phyloP scores from a whole-genome alignment of 129 eudicot genomes.

The Silybum marianum region DNA sequence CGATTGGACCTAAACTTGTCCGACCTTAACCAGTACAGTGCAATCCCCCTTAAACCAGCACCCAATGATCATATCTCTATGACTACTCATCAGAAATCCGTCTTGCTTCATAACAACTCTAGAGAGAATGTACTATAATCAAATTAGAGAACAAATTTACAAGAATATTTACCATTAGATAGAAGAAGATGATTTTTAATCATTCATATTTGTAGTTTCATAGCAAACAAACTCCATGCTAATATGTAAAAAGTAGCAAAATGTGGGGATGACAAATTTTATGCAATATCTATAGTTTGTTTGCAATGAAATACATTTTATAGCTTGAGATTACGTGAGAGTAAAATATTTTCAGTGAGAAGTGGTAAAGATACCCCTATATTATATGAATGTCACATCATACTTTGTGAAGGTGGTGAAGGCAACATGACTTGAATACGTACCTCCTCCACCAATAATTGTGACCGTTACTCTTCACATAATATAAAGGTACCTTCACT shows the following conservation, averaged over 20 bases:
- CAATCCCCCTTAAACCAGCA: no score
- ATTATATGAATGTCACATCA: not conserved
- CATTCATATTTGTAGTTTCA: not conserved
- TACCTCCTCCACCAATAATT: not conserved
- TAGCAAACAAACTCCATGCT: not conserved
- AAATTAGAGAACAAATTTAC: not conserved
- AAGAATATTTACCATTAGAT: no score
- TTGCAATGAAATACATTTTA: not conserved
- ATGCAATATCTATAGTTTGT: not conserved
- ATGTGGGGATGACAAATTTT: not conserved
- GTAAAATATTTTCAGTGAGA: not conserved
- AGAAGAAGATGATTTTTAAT: not conserved
- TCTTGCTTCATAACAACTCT: not conserved
- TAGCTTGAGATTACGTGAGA: not conserved
- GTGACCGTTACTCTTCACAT: not conserved
- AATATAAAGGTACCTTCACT: not conserved
- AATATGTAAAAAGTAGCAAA: not conserved
- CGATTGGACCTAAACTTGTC: no score
- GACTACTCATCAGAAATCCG: not conserved
- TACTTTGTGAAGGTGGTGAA: not conserved
- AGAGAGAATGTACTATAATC: not conserved
- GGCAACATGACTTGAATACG: no score
- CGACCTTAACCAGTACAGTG: no score
- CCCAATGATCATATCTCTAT: not conserved
- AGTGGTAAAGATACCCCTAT: not conserved